Evolutionary conservation across 1,284 basidiomycete species (phyloP).

Genomic region (Sanguinoderma infundibulare): DNA sequence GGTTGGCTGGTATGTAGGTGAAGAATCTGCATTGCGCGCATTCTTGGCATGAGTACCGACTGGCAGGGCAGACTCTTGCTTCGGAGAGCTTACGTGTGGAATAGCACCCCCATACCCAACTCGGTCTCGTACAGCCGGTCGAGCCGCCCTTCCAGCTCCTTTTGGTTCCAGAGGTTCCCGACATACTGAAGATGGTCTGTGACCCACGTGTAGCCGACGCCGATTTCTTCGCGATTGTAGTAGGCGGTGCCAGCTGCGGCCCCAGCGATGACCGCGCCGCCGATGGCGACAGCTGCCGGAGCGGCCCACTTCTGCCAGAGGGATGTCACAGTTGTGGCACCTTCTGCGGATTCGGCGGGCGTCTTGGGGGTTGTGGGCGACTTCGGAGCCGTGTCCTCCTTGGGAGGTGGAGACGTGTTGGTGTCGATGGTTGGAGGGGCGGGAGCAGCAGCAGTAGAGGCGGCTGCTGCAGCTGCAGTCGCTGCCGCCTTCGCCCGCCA

Average conservation of each 20-base stretch:
- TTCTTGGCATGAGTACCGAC: background rate
- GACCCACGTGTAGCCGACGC: constrained; percentile 76
- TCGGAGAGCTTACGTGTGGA: constrained; percentile 60
- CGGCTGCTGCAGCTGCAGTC: constrained; percentile 27
- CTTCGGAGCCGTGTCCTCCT: background rate
- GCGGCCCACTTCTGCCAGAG: constrained; percentile 63
- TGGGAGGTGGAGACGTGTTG: background rate
- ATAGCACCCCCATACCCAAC: constrained; percentile 65
- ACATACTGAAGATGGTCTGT: constrained; percentile 93
- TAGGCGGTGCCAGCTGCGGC: constrained; percentile 88
- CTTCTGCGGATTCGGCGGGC: constrained; percentile 25
- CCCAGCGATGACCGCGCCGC: constrained; percentile 77
- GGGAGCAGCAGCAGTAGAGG: background rate
- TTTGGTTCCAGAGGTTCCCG: constrained; percentile 85
- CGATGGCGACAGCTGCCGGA: constrained; percentile 65
- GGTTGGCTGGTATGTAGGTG: constrained; percentile 68
- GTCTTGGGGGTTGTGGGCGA: constrained; percentile 29
- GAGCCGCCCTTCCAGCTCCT: constrained; percentile 64
- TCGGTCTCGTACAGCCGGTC: constrained; percentile 65
- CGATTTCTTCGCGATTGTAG: constrained; percentile 75
- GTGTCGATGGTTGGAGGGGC: background rate
- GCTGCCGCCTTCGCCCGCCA: constrained; percentile 35
- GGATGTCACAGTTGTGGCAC: constrained; percentile 29
- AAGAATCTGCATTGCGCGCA: constrained; percentile 65
- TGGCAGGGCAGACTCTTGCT: no score